phyloP scores from a whole-genome alignment of 2,329 filamentous ascomycete genomes.

The Clarireedia sp. region DNA sequence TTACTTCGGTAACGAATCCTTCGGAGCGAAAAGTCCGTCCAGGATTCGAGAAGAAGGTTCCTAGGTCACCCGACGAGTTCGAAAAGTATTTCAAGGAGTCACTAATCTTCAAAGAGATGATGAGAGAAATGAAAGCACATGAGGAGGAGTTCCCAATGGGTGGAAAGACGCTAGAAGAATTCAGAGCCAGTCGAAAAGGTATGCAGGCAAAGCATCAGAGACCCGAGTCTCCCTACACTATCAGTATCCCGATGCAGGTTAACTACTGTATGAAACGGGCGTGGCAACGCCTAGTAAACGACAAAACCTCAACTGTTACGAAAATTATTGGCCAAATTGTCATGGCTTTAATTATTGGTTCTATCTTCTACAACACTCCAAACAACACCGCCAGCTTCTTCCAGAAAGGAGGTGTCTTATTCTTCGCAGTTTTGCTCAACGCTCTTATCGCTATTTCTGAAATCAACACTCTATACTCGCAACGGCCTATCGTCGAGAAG shows the following conservation, averaged over 20 bases:
- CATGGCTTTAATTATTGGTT: conserved; percentile 54
- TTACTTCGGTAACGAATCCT: conserved; percentile 63
- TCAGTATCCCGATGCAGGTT: conserved; percentile 55
- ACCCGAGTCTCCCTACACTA: conserved; percentile 34
- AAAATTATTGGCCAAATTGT: conserved; percentile 25
- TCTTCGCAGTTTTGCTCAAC: conserved; percentile 59
- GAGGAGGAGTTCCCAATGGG: conserved; percentile 31
- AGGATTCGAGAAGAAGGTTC: conserved; percentile 49
- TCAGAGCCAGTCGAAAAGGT: conserved; percentile 43
- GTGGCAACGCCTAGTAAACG: conserved; percentile 62
- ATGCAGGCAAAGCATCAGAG: conserved; percentile 40
- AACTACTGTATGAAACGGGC: conserved; percentile 71
- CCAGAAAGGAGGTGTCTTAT: conserved; percentile 51
- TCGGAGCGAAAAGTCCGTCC: conserved; percentile 46
- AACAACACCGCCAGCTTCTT: conserved; percentile 49
- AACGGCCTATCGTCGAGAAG: conserved; percentile 39
- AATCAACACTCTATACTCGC: conserved; percentile 29
- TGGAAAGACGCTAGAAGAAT: conserved; percentile 38
- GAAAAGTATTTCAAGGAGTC: conserved; percentile 42
- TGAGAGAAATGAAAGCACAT: conserved; percentile 28
- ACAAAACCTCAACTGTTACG: conserved; percentile 8
- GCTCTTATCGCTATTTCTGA: conserved; percentile 57
- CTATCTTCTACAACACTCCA: conserved; percentile 53
- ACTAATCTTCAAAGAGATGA: conserved; percentile 32
- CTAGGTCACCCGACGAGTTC: conserved; percentile 62